A percentile compares a stretch with the other conserved stretches of the same genome.
These are phyloP conservation scores for Hordeum vulgare DNA, from an alignment of 176 grass and related monocot genomes.

Conservation along the genomic window DNA sequence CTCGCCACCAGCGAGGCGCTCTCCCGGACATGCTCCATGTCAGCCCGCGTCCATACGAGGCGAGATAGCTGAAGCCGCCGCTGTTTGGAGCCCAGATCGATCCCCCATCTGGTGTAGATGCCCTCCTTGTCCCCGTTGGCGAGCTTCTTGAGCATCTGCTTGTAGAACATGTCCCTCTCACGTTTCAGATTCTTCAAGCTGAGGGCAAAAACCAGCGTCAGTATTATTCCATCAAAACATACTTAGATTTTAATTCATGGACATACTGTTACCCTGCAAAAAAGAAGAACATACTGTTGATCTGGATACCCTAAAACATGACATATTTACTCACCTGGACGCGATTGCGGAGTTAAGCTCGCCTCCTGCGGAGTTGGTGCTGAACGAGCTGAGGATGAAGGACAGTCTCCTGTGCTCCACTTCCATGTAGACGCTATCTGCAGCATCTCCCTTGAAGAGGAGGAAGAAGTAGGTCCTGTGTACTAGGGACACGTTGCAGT, in stretches of 20 bases:
- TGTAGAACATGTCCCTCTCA: constrained; percentile 75
- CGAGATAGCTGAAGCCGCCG: constrained; percentile 57
- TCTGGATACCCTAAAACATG: too few species aligned
- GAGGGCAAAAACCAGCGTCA: background rate
- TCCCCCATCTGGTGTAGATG: constrained; percentile 62
- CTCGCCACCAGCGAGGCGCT: constrained; percentile 63
- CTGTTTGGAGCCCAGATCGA: constrained; percentile 69
- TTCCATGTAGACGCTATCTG: constrained; percentile 83
- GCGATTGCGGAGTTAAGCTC: constrained; percentile 15
- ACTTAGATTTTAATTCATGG: background rate
- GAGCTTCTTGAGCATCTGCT: constrained; percentile 80
- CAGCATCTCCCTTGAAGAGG: constrained; percentile 85
- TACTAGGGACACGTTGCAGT: constrained; percentile 69
- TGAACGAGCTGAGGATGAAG: constrained; percentile 57
- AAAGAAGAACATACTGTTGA: too few species aligned
- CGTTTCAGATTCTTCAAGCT: constrained; percentile 62
- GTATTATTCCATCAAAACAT: background rate
- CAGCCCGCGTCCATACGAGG: constrained; percentile 50
- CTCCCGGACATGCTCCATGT: constrained; percentile 60
- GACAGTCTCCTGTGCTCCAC: constrained; percentile 79
- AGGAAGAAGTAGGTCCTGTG: constrained; percentile 87
- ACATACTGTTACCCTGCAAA: background rate
- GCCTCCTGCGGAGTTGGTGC: background rate
- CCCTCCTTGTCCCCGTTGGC: constrained; percentile 51
- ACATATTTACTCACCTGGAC: constrained; percentile 44